Evolutionary conservation across 768 basidiomycete genomes (phyloP).

Genomic region (Phaffia australis): DNA sequence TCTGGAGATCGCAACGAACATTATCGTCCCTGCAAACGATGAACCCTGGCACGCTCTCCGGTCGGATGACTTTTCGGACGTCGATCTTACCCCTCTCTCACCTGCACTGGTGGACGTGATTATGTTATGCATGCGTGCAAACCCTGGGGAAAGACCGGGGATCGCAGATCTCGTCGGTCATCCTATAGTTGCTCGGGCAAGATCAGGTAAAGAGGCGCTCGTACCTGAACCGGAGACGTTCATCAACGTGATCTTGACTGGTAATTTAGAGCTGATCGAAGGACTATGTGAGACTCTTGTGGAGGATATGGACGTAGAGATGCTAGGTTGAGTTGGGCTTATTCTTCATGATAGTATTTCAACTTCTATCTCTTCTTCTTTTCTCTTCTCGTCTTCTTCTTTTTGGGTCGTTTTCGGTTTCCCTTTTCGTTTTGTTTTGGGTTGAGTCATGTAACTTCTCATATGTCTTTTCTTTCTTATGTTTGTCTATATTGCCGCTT

Average conservation of each 20-base stretch:
- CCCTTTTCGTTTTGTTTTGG: background rate
- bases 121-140: slow-evolving; percentile 63
- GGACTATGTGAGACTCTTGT: slow-evolving; percentile 1
- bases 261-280: slow-evolving; percentile 17
- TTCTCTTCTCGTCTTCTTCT: background rate
- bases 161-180: slow-evolving; percentile 52
- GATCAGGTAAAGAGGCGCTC: slow-evolving; percentile 41
- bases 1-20: slow-evolving; percentile 89
- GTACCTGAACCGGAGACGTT: slow-evolving; percentile 54
- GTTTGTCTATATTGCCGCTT: too few relatives aligned
- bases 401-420: slow-evolving; percentile 3
- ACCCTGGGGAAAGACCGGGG: slow-evolving; percentile 51
- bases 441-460: too few relatives aligned
- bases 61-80: slow-evolving; percentile 78
- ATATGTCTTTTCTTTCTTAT: too few relatives aligned
- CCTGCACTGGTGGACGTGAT: slow-evolving; percentile 58
- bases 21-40: slow-evolving; percentile 83
- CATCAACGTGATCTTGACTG: slow-evolving; percentile 51
- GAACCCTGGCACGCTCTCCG: slow-evolving; percentile 88
- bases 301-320: slow-evolving; percentile 17
- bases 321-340: background rate
- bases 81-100: slow-evolving; percentile 50
- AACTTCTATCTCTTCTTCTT: background rate
- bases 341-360: background rate
- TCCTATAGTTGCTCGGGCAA: slow-evolving; percentile 48